Conservation (phyloP, 495 filamentous ascomycete species). For the Cercophora samala region DNA sequence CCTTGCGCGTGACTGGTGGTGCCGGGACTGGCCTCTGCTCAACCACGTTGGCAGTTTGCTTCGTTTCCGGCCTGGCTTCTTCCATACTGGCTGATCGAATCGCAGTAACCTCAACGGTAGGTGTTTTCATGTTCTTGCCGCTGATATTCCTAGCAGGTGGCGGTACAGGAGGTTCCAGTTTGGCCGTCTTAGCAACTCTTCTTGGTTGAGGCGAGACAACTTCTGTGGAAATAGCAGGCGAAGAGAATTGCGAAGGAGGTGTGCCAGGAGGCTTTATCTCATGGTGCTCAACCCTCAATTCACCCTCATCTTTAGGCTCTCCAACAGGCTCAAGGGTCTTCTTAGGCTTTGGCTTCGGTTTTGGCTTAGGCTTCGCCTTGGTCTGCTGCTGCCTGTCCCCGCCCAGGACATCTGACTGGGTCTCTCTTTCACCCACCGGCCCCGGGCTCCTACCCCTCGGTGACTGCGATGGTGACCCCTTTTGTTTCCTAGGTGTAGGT, state of each 20-base stretch:
- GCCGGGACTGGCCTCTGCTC: no score
- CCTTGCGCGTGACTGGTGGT: constrained; percentile 9
- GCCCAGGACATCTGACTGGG: neutral
- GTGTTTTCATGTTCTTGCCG: constrained; percentile 6
- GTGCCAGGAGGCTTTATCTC: constrained; percentile 8
- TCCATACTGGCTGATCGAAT: neutral
- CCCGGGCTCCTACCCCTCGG: constrained; percentile 24
- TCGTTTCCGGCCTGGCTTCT: neutral
- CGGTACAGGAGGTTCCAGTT: constrained; percentile 20
- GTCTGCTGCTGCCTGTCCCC: constrained; percentile 14
- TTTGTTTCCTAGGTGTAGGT: neutral
- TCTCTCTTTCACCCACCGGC: neutral
- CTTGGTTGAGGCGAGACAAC: constrained; percentile 24
- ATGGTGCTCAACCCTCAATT: neutral
- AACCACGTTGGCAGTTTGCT: neutral
- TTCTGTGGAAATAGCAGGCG: constrained; percentile 8
- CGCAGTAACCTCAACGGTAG: neutral
- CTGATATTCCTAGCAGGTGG: constrained; percentile 10
- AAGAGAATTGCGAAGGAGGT: neutral
- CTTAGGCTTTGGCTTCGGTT: neutral
- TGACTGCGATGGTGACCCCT: constrained; percentile 22
- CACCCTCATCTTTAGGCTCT: neutral
- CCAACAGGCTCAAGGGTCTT: neutral
- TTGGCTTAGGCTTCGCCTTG: constrained; percentile 22
- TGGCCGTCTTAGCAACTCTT: constrained; percentile 22